Conservation (phyloP, 768 basidiomycete species). For the Pulveroboletus sp. region DNA sequence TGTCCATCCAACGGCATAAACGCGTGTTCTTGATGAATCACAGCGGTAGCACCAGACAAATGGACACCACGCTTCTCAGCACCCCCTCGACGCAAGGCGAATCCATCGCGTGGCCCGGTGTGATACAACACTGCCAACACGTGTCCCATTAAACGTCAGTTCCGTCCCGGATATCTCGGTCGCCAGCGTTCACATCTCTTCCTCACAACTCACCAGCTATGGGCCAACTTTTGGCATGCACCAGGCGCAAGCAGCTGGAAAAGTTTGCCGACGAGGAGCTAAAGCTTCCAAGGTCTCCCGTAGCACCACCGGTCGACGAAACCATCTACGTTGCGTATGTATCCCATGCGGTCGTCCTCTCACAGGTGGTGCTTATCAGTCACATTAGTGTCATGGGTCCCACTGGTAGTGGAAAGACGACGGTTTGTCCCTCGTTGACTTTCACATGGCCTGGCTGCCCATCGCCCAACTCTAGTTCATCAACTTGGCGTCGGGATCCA, state of each 20-base stretch:
- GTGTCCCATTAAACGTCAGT: constrained; percentile 25
- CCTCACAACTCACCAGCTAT: constrained; percentile 21
- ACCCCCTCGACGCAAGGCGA: constrained; percentile 25
- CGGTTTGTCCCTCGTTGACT: constrained; percentile 18
- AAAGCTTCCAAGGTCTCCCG: constrained; percentile 17
- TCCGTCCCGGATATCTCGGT: constrained; percentile 25
- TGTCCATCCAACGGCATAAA: constrained; percentile 13
- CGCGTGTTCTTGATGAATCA: constrained; percentile 20
- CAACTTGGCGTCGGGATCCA: constrained; percentile 32
- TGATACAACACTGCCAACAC: constrained; percentile 28
- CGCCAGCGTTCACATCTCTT: constrained; percentile 9
- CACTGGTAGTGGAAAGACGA: constrained; percentile 34
- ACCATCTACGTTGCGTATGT: constrained; percentile 28
- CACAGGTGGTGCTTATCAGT: constrained; percentile 21
- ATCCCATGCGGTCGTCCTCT: background rate
- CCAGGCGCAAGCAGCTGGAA: constrained; percentile 23
- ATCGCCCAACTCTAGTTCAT: constrained; percentile 30
- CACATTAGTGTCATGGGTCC: constrained; percentile 31
- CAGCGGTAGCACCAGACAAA: constrained; percentile 12
- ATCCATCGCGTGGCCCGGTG: constrained; percentile 24
- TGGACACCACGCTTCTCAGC: constrained; percentile 25
- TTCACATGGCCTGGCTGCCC: background rate
- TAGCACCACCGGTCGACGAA: constrained; percentile 17
- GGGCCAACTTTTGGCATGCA: constrained; percentile 27
- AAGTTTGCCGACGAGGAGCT: constrained; percentile 24